These are phyloP conservation scores for Lentinula lateritia DNA, from an alignment of 768 basidiomycete species.

Conservation along the genomic window DNA sequence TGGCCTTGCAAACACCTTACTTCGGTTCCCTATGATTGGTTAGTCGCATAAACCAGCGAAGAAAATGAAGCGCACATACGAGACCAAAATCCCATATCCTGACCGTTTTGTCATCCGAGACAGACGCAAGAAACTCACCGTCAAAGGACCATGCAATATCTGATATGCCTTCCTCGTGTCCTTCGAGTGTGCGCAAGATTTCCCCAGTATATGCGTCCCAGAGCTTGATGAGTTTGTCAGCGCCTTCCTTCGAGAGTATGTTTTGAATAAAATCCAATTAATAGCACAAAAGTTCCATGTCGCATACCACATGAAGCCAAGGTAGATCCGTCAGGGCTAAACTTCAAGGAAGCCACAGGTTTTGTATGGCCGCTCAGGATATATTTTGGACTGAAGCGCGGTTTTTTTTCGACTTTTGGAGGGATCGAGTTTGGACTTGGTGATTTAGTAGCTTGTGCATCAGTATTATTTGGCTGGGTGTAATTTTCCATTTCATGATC, in stretches of 20 bases:
- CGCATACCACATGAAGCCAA: conserved; percentile 82
- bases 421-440: neutral
- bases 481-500: conserved; percentile 6
- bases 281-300: neutral
- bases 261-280: neutral
- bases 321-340: conserved; percentile 77
- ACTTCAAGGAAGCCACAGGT: conserved; percentile 81
- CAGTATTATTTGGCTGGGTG: neutral
- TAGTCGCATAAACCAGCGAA: neutral
- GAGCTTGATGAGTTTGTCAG: conserved; percentile 78
- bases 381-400: conserved; percentile 46
- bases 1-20: conserved; percentile 76
- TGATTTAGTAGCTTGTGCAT: neutral
- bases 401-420: neutral
- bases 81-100: conserved; percentile 77
- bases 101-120: conserved; percentile 90
- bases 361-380: conserved; percentile 79
- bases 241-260: conserved; percentile 47
- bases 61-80: conserved; percentile 27
- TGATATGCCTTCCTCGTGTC: conserved; percentile 80
- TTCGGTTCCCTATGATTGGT: conserved; percentile 39
- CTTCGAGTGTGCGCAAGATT: conserved; percentile 65
- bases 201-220: conserved; percentile 75
- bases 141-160: conserved; percentile 88
- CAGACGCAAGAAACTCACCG: conserved; percentile 79